Evolutionary conservation across 345 rosid genomes (phyloP).

Genomic region (Stellera chamaejasme): DNA sequence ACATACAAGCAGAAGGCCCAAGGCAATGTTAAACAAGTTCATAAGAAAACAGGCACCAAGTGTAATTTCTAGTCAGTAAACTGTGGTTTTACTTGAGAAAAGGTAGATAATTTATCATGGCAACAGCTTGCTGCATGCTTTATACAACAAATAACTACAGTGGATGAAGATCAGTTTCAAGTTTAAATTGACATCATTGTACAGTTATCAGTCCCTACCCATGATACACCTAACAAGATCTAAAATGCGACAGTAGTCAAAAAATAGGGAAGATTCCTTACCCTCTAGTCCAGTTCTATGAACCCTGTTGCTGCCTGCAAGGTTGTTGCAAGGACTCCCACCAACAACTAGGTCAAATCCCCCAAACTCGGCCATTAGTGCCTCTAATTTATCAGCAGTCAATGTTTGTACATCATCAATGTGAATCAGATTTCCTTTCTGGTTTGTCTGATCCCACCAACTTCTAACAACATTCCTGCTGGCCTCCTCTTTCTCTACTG

Average conservation of each 20-base stretch:
- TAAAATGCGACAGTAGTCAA: conserved; percentile 56
- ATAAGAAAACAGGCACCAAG: no score
- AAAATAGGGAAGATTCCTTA: conserved; percentile 69
- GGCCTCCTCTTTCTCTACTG: conserved; percentile 60
- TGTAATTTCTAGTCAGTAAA: no score
- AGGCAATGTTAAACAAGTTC: no score
- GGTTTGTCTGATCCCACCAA: conserved; percentile 95
- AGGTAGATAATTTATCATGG: no score
- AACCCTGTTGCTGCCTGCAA: conserved; percentile 76
- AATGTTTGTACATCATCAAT: conserved; percentile 45
- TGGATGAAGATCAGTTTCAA: no score
- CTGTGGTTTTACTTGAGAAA: no score
- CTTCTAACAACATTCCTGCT: conserved; percentile 51
- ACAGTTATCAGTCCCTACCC: conserved; percentile 17
- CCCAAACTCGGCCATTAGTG: conserved; percentile 40
- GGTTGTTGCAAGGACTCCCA: conserved; percentile 92
- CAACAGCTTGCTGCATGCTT: no score
- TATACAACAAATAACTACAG: no score
- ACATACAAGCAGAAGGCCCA: no score
- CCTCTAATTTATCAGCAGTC: conserved; percentile 32
- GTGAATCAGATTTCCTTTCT: conserved; percentile 55
- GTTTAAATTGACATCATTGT: not conserved
- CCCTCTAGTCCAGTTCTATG: conserved; percentile 81
- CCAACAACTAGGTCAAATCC: conserved; percentile 88
- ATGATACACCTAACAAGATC: conserved; percentile 37